Base-by-base conservation (phyloP, 257 asterid species). In the Thymus quinquecostatus region DNA sequence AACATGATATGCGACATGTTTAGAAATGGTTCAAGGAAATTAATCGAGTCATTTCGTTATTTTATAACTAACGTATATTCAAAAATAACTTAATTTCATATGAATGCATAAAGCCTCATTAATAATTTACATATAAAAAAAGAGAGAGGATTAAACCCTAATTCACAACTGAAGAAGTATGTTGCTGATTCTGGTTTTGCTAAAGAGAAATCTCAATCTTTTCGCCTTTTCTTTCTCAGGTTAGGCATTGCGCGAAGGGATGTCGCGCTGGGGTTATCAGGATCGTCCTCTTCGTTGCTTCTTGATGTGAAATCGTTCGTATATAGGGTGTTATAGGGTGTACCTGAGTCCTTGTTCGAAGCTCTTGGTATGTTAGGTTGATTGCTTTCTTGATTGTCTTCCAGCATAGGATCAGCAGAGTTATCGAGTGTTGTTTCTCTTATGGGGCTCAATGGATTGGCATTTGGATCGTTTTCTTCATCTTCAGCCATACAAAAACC, bases 171-270 rank as follows among this genome's bases (percentile, higher is more conserved):
- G 48, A 43, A 6, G 44, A 6, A 43, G 48, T 7, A 43, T n/a
- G 57, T 11, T 30, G 5, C 40, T 9, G 14, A 14, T 56, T 28
- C n/a, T 0, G 8, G 7, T 28, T 30, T 56, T 29, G 41, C 62
- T 9, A 30, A 56, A 56, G 62, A 10, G 11, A 30, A 60, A 10
- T 21, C 30, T 85, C 80, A 80, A 60, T 59, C 66, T 79, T 69
- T 80, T 60, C 73, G 77, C 72, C 76, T 84, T 64, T 82, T 89
- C 78, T 82, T 85, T 78, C 92, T 86, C 79, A 92, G 74, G 73
- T 84, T 83, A 5, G 98, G 98, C 92, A 92, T 90, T 61, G 98
- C 94, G 2, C 92, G 94, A 11, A 94, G 91, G 64, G 82, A 76
- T 50, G 64, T 74, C 8, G 34, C 21, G 6, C 61, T 43, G 38